Conservation (phyloP, 768 basidiomycete genomes). For the Tylopilus cervinicoccineus region DNA sequence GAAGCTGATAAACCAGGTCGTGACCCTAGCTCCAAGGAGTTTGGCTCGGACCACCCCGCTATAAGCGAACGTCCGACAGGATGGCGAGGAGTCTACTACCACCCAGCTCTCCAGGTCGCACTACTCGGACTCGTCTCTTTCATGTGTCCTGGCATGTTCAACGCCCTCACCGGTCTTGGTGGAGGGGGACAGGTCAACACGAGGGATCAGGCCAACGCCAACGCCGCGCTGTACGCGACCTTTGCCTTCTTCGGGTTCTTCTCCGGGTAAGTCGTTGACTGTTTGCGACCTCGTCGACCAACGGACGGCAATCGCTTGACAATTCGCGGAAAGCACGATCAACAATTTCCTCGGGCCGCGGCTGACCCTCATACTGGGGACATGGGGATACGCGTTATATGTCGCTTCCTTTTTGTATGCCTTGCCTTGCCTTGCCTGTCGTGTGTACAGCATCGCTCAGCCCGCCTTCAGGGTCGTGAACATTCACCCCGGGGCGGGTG, state of each 20-base stretch:
- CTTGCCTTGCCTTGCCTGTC: not conserved
- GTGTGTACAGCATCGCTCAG: no score
- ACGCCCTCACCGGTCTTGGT: conserved; percentile 75
- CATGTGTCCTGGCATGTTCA: conserved; percentile 68
- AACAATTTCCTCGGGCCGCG: conserved; percentile 65
- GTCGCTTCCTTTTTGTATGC: conserved; percentile 44
- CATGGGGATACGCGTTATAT: conserved; percentile 50
- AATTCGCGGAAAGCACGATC: conserved; percentile 46
- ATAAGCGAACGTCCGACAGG: conserved; percentile 48
- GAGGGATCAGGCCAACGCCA: conserved; percentile 64
- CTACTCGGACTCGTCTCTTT: conserved; percentile 65
- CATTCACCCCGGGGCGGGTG: conserved; percentile 35
- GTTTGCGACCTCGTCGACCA: not conserved
- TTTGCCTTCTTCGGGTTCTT: conserved; percentile 64
- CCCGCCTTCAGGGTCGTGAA: conserved; percentile 40
- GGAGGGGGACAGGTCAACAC: conserved; percentile 72
- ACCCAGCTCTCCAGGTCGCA: conserved; percentile 39
- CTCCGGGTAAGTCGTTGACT: conserved; percentile 48
- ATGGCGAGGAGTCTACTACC: conserved; percentile 51
- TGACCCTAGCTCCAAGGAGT: conserved; percentile 17
- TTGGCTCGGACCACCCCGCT: conserved; percentile 17
- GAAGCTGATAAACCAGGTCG: conserved; percentile 18
- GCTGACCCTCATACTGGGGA: conserved; percentile 46
- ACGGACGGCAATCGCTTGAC: not conserved
- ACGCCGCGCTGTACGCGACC: conserved; percentile 59